Evolutionary conservation across 768 basidiomycete genomes (phyloP), one percentile per base, ranked within the genome.

Genomic region (Hericium erinaceus): DNA sequence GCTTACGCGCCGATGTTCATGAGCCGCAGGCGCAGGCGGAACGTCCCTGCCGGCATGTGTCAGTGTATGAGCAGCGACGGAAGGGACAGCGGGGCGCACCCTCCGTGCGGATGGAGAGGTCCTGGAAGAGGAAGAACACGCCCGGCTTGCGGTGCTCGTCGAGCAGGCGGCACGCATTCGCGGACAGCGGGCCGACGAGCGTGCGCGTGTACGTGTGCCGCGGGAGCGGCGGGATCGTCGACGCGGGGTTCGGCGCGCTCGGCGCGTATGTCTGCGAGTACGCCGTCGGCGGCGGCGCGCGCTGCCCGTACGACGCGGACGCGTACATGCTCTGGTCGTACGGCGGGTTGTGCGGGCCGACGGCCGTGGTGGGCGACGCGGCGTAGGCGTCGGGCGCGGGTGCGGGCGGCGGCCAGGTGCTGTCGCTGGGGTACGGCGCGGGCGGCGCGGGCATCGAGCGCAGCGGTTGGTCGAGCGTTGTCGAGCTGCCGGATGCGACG

Each of bases 101-200:
- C 80, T 98, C 95, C 18, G 91, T 95, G 57, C 95, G 82, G 51
- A 98, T 89, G 49, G 91, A 93, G 54, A 98, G 73, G 73, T 97
- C 95, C 69, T 93, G 92, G 73, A 95, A 92, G 60, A 97, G 84
- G 75, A 97, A 98, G 72, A 92, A 98, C 61, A 97, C 87, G 7
- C 94, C 95, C 53, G 82, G 79, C 60, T 85, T 84, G 60, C 88
- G 85, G 69, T 93, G 83, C 66, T 92, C 89, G 67, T 95, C 93
- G 57, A 83, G 73, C 53, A 97, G 77, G 52, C 87, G 83, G 69
- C 87, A 88, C 15, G 92, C 94, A 67, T 91, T 90, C 33, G 92
- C 84, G 16, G 87, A 87, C 15, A 95, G 77, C 1, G 92, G 89
- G 9, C 95, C 95, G 57, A 97, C 91, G 7, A 97, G 81, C 1